Evolutionary conservation across 139 green algal species (phyloP), one percentile per base, ranked within the genome.

Genomic region (Closterium sp.): DNA sequence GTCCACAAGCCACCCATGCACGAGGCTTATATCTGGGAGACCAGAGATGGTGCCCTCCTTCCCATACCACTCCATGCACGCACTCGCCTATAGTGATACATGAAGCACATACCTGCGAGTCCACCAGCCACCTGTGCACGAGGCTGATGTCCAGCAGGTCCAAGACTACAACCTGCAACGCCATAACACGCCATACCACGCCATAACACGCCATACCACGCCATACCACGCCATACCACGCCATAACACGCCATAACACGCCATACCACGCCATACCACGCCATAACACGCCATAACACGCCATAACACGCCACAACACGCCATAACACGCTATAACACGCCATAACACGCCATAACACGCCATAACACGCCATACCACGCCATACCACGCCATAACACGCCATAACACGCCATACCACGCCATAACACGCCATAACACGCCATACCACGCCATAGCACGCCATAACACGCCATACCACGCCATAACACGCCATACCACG

Each of bases 1-100:
- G 90, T 98, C 97, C 8, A 97, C 93, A 35, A 99, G 92, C 98
- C 98, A 99, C 76, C 97, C 98, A 91, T 99, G 98, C 69, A 98
- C 93, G 21, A 99, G 94, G 25, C 64, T 88, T 55, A 99, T 97
- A 94, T 97, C 97, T 69, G 99, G 95, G 38, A 99, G 95, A 94
- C 99, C 97, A 91, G 99, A 99, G 36, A 99, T 97, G 25, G 96
- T 95, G 1, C 96, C 89, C 92, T 98, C 96, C 32, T 16, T 66
- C 1, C 38, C 38, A 66, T 66, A 9, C 9, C 38, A 66, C 38
- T 23, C 4, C 16, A 9, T 23, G 3, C 5, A 69, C 23, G 3
- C 43, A 0, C 7, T 69, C 1, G 12, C 43, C 36, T 12, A 12
- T 4, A 55, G 6, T 12, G 36, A 4, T 55, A n/a, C n/a, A n/a